Evolutionary conservation across 257 asterid species (phyloP).

Genomic region (Solanum medicagineum): DNA sequence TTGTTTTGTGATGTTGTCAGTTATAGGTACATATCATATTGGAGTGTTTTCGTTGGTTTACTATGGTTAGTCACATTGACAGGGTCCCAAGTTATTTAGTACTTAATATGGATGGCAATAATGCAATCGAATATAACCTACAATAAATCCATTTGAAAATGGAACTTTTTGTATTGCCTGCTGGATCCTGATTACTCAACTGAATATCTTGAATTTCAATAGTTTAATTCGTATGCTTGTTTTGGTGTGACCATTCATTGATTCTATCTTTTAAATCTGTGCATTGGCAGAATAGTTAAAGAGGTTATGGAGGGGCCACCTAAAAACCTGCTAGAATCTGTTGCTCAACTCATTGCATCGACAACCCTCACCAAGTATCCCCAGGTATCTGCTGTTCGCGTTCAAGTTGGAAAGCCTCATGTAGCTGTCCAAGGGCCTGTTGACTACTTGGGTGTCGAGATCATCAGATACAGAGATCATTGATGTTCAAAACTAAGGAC

Average conservation of each 20-base stretch:
- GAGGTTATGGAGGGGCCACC: slow-evolving; percentile 69
- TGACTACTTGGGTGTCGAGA: slow-evolving; percentile 86
- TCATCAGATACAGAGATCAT: slow-evolving; percentile 27
- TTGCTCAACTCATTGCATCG: slow-evolving; percentile 60
- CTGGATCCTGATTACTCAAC: neutral
- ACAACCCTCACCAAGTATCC: slow-evolving; percentile 35
- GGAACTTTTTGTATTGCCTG: neutral
- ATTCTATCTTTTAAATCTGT: neutral
- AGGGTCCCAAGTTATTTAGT: neutral
- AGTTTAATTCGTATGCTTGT: neutral
- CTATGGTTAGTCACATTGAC: neutral
- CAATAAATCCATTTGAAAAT: neutral
- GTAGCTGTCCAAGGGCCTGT: slow-evolving; percentile 70
- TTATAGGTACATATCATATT: neutral
- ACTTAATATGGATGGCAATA: neutral
- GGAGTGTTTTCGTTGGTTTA: neutral
- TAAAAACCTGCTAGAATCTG: slow-evolving; percentile 67
- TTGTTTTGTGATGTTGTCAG: neutral
- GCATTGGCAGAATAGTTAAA: slow-evolving; percentile 46
- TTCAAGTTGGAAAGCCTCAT: slow-evolving; percentile 85
- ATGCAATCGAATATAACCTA: neutral
- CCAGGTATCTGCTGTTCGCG: slow-evolving; percentile 50
- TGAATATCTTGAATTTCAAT: neutral
- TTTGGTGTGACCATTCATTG: neutral
- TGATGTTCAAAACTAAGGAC: neutral